Base-by-base conservation (phyloP, 495 filamentous ascomycete genomes). In the Pyrenula massariospora region DNA sequence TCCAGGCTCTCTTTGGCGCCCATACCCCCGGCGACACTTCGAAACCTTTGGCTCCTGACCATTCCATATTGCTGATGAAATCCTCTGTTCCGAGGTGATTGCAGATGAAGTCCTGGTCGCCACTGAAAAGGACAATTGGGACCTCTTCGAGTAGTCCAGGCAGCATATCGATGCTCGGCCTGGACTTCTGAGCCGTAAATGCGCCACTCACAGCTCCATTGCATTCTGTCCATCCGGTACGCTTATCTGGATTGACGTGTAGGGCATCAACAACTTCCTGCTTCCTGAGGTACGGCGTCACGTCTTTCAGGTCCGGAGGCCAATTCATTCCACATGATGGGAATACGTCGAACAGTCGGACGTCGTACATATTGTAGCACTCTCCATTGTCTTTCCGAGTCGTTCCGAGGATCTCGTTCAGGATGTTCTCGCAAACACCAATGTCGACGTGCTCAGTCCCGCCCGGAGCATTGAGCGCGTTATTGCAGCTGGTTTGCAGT, bases 1-100 rank as follows among this genome's bases (percentile, higher is more conserved):
- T 88, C 94, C 93, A 98, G 63, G 94, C 85, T 50, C 88, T 84
- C 3, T 88, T 84, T 11, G 91, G 90, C 5, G 93, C 92, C 88
- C 87, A 93, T 20, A 86, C 88, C 2, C 94, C 94, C 0, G 90
- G 89, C 1, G 87, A 84, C 3, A 89, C 75, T 63, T 98, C 92
- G 62, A 97, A 96, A 24, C 93, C 93, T 50, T 83, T 89, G 20
- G 84, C 91, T 31, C 85, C 89, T 63, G 88, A 90, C 88, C 90
- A 98, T 60, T 86, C 73, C 83, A 98, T 86, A 70, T 89, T 90
- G 68, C 87, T 82, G 66, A 98, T 96, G 51, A 96, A 67, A 24
- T 86, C 80, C 65, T 98, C 93, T 1, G 93, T 98, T 52, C 93
- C 93, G 19, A 97, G 74, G 67, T 98, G 91, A 67, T 97, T 98